Evolutionary conservation across 2,329 filamentous ascomycete genomes (phyloP), one percentile per base, ranked within the genome.

Genomic region (Pseudogymnoascus sp.): DNA sequence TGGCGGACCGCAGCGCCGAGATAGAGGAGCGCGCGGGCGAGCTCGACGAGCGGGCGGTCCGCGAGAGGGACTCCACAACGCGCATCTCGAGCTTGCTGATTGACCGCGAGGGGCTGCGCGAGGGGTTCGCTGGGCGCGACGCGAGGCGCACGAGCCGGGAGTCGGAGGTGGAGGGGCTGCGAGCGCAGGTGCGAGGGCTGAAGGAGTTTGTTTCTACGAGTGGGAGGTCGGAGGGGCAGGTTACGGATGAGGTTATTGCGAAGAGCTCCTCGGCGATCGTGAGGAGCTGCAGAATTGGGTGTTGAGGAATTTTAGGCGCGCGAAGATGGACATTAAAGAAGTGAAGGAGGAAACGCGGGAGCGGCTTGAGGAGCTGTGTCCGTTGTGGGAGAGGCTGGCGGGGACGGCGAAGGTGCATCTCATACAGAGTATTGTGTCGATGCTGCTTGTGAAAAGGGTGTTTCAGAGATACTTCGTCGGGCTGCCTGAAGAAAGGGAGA

Each of bases 261-360:
- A 83, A 88, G 60, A 79, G 80, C 8, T 83, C 89, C 78, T 78
- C 80, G 59, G 79, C 81, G 63, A 72, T 91, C 55, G 83, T 83
- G 18, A 88, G 90, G 83, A 87, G 23, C 74, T 90, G 67, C 87
- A 90, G 75, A 90, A 91, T 68, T 91, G 88, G 88, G 83, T 88
- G 3, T 85, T 91, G 68, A 81, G 83, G 25, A 83, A 88, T 71
- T 91, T 88, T 67, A 80, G 88, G 60, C 83, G 82, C 65, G 79
- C 82, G 11, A 88, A 81, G 74, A 74, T 88, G 60, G 82, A 83
- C 67, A 67, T 81, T 2, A 72, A 75, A 0, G 75, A 71, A 16
- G 73, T 78, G 12, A 73, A 75, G 58, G 75, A 79, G 38, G 72
- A 75, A 12, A 75, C 75, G 8, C 71, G 78, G 58, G 72, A 76